phyloP scores from a whole-genome alignment of 106 monocot species.

The Dioscorea alata region DNA sequence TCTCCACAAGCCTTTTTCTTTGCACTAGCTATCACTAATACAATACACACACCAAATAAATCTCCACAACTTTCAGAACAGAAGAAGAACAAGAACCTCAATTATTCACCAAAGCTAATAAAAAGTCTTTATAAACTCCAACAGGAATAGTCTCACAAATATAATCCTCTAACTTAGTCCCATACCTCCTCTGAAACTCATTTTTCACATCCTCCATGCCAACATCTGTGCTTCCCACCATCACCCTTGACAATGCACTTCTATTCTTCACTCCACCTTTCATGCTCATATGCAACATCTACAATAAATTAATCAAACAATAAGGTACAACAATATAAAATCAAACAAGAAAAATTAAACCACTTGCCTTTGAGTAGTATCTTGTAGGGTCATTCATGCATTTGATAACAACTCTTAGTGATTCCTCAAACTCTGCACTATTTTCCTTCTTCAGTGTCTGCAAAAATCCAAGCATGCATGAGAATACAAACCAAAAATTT shows the following conservation, averaged over 20 bases:
- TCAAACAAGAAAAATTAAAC: neutral
- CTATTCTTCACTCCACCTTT: conserved; percentile 13
- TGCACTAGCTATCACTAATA: too few relatives aligned
- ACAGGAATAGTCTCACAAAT: conserved; percentile 12
- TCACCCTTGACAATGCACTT: conserved; percentile 23
- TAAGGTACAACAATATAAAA: neutral
- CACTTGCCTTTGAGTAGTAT: conserved; percentile 41
- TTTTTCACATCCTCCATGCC: conserved; percentile 30
- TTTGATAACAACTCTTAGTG: conserved; percentile 27
- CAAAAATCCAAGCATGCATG: neutral
- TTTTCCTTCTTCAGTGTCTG: conserved; percentile 21
- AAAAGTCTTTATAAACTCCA: conserved; percentile 28
- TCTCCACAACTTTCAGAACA: neutral
- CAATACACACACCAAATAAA: too few relatives aligned
- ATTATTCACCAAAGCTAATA: conserved; percentile 23
- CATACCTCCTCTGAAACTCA: conserved; percentile 26
- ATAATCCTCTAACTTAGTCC: conserved; percentile 22
- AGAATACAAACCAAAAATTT: too few relatives aligned
- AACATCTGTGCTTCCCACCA: conserved; percentile 27
- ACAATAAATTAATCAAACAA: neutral
- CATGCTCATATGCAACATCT: conserved; percentile 34
- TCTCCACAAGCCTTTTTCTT: too few relatives aligned
- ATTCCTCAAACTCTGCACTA: conserved; percentile 27
- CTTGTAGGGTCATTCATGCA: conserved; percentile 36
- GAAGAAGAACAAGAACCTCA: neutral